These are phyloP conservation scores for Coffea humblotiana DNA, from an alignment of 305 asterid species.

Conservation along the genomic window DNA sequence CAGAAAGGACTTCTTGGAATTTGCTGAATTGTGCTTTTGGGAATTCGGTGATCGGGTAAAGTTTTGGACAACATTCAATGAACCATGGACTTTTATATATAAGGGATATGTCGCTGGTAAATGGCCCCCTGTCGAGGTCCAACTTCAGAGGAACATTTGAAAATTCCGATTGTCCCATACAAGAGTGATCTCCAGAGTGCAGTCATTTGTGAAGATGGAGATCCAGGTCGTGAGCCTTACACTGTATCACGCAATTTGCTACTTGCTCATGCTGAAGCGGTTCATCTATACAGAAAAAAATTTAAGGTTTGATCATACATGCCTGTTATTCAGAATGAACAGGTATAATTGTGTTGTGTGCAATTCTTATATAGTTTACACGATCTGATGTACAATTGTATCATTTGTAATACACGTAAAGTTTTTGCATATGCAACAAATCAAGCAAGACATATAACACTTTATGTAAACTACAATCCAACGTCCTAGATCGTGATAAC, in stretches of 20 bases:
- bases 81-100: constrained; percentile 23
- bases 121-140: constrained; percentile 5
- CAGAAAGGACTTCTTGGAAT: constrained; percentile 35
- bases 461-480: too few species aligned
- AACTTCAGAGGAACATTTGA: background rate
- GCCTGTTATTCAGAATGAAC: too few species aligned
- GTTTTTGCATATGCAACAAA: too few species aligned
- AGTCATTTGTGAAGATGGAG: background rate
- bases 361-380: too few species aligned
- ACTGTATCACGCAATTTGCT: constrained; percentile 7
- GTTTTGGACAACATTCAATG: constrained; percentile 37
- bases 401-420: too few species aligned
- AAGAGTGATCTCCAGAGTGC: background rate
- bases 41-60: constrained; percentile 45
- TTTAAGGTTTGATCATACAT: background rate
- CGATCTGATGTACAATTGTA: too few species aligned
- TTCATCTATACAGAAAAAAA: constrained; percentile 6
- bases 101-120: constrained; percentile 11
- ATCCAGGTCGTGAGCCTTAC: constrained; percentile 15
- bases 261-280: constrained; percentile 22
- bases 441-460: too few species aligned
- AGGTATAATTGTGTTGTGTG: too few species aligned
- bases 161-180: background rate
- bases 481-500: too few species aligned
- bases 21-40: constrained; percentile 36